Evolutionary conservation across 768 basidiomycete species (phyloP).

Genomic region (Pleurotus tuoliensis): DNA sequence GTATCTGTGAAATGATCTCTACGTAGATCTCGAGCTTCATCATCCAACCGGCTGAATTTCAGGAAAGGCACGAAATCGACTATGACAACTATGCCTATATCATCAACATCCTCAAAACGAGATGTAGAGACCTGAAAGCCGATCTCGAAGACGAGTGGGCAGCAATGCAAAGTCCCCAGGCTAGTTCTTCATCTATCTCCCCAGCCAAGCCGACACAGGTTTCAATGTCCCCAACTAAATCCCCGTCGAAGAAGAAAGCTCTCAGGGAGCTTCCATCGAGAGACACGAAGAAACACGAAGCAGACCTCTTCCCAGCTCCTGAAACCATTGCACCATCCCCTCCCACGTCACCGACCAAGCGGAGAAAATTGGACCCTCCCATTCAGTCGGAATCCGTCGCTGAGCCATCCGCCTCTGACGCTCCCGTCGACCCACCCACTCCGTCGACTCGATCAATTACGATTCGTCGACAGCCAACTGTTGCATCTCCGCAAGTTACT

Average conservation of each 20-base stretch:
- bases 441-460: background rate
- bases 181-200: slow-evolving; percentile 15
- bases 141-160: slow-evolving; percentile 16
- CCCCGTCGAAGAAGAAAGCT: slow-evolving; percentile 7
- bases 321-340: slow-evolving; percentile 19
- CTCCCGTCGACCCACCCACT: background rate
- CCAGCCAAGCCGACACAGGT: slow-evolving; percentile 18
- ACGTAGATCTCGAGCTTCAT: background rate
- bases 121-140: slow-evolving; percentile 17
- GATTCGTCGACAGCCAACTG: slow-evolving; percentile 3
- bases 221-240: slow-evolving; percentile 16
- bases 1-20: no score
- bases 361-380: slow-evolving; percentile 25
- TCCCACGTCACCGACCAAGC: slow-evolving; percentile 41
- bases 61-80: slow-evolving; percentile 18
- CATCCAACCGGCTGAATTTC: slow-evolving; percentile 16
- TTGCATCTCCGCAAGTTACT: background rate
- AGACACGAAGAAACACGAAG: slow-evolving; percentile 35
- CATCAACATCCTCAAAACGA: slow-evolving; percentile 20
- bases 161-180: slow-evolving; percentile 12
- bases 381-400: slow-evolving; percentile 13
- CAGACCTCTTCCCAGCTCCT: slow-evolving; percentile 16
- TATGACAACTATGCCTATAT: slow-evolving; percentile 18
- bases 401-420: slow-evolving; percentile 10
- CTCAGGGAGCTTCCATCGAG: slow-evolving; percentile 30